Percentiles rank a stretch among this genome's conserved stretches.
Evolutionary conservation across 768 basidiomycete genomes (phyloP).

Genomic region (Mycena capillaripes): DNA sequence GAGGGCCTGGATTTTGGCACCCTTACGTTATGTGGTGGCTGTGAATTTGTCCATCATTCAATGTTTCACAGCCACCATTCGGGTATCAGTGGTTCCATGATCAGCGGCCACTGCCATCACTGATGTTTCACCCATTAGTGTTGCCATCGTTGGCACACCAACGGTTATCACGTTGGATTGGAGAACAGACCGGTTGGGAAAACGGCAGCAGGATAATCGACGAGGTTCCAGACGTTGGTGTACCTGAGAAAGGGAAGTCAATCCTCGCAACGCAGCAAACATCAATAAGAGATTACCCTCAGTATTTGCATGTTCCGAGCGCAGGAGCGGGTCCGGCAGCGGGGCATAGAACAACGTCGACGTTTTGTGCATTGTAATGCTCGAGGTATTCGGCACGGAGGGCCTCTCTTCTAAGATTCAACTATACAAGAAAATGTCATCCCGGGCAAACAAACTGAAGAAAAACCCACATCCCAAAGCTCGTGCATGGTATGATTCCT

Average conservation of each 20-base stretch:
- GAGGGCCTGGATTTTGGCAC: too few species aligned
- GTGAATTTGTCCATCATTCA: too few species aligned
- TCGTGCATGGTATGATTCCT: slow-evolving; percentile 41
- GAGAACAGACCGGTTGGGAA: slow-evolving; percentile 57
- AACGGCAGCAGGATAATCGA: slow-evolving; percentile 59
- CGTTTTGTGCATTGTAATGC: slow-evolving; percentile 53
- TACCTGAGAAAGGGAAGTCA: slow-evolving; percentile 42
- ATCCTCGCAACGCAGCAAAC: too few species aligned
- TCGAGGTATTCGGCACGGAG: slow-evolving; percentile 51
- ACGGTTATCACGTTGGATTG: slow-evolving; percentile 44
- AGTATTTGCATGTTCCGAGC: slow-evolving; percentile 54
- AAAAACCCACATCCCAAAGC: slow-evolving; percentile 48
- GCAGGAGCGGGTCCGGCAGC: slow-evolving; percentile 52
- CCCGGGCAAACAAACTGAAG: background rate
- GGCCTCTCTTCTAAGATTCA: slow-evolving; percentile 41
- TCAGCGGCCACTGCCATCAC: too few species aligned
- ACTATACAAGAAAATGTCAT: slow-evolving; percentile 20
- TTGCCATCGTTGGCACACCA: too few species aligned
- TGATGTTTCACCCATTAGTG: too few species aligned
- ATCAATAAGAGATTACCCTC: slow-evolving; percentile 51
- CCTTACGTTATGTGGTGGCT: too few species aligned
- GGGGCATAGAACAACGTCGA: slow-evolving; percentile 58
- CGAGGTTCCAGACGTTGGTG: slow-evolving; percentile 58
- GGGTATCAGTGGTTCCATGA: too few species aligned
- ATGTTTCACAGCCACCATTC: too few species aligned